A percentile compares a stretch with the other conserved stretches of the same genome.
These are phyloP conservation scores for Teratosphaeria viscida DNA, from an alignment of 2,329 filamentous ascomycete species.

Conservation along the genomic window DNA sequence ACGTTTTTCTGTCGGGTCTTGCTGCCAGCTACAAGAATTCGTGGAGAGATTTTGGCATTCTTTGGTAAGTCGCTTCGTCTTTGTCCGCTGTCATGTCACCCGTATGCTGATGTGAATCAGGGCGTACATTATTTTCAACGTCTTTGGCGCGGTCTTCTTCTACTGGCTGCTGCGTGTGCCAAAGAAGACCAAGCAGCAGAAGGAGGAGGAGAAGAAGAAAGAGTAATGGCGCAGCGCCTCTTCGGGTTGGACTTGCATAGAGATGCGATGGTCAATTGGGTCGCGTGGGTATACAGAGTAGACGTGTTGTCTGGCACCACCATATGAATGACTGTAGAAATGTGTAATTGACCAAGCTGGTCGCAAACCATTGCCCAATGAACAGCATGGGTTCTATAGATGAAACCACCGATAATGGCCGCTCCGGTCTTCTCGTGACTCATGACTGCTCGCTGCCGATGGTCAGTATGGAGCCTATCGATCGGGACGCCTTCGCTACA, in stretches of 20 bases:
- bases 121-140: constrained; percentile 28
- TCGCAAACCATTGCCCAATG: not conserved
- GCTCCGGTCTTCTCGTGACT: not conserved
- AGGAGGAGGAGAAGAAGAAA: constrained; percentile 27
- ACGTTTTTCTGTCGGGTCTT: constrained; percentile 32
- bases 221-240: not conserved
- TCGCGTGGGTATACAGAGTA: not conserved
- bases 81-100: constrained; percentile 27
- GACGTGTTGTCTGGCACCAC: not conserved
- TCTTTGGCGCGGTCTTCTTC: constrained; percentile 37
- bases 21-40: constrained; percentile 29
- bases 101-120: constrained; percentile 19
- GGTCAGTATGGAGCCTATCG: not conserved
- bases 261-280: not conserved
- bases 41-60: constrained; percentile 46
- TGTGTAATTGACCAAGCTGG: not conserved
- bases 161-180: constrained; percentile 48
- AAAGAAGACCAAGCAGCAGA: constrained; percentile 37
- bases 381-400: not conserved
- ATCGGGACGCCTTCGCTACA: not conserved
- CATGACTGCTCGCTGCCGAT: not conserved
- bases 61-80: constrained; percentile 38
- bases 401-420: no score
- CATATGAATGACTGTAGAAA: not conserved
- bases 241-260: not conserved